These are phyloP conservation scores for Huntiella omanensis DNA, from an alignment of 2,329 filamentous ascomycete genomes.

Conservation along the genomic window DNA sequence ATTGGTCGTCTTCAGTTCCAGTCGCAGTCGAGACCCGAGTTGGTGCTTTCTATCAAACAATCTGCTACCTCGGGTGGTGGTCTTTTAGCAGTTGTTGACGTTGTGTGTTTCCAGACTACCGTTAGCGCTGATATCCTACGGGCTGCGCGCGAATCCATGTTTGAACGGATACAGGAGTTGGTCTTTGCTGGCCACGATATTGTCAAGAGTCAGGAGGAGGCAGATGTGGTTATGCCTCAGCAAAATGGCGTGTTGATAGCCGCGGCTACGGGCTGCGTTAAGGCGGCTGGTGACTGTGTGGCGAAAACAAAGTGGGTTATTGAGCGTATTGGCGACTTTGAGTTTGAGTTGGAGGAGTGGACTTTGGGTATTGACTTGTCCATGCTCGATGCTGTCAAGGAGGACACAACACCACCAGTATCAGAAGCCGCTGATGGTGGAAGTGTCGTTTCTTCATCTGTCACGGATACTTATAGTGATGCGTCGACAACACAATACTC, in stretches of 20 bases:
- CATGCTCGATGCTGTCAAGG: slow-evolving; percentile 26
- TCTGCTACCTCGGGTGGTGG: slow-evolving; percentile 66
- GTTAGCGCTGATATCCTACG: slow-evolving; percentile 47
- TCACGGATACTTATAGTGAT: neutral
- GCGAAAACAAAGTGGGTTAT: slow-evolving; percentile 71
- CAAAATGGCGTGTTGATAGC: slow-evolving; percentile 57
- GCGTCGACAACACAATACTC: slow-evolving; percentile 14
- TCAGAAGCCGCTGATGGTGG: slow-evolving; percentile 13
- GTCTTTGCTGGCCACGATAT: slow-evolving; percentile 67
- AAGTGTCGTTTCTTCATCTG: slow-evolving; percentile 8
- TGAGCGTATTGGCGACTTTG: slow-evolving; percentile 78
- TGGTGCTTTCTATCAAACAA: slow-evolving; percentile 65
- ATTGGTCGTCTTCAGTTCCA: slow-evolving; percentile 79
- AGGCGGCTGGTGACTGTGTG: slow-evolving; percentile 79
- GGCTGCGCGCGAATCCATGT: slow-evolving; percentile 56
- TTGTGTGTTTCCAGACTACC: slow-evolving; percentile 60
- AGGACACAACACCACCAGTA: slow-evolving; percentile 14
- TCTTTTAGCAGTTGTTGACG: slow-evolving; percentile 61
- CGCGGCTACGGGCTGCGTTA: slow-evolving; percentile 73
- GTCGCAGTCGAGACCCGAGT: slow-evolving; percentile 71
- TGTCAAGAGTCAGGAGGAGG: slow-evolving; percentile 49
- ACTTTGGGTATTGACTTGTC: slow-evolving; percentile 36
- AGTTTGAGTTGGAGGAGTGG: slow-evolving; percentile 49
- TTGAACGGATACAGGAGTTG: slow-evolving; percentile 59
- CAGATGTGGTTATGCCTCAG: slow-evolving; percentile 63